A percentile compares a stretch with the other conserved stretches of the same genome.
These are phyloP conservation scores for Lactuca sativa DNA, from an alignment of 129 eudicot species.

Conservation along the genomic window DNA sequence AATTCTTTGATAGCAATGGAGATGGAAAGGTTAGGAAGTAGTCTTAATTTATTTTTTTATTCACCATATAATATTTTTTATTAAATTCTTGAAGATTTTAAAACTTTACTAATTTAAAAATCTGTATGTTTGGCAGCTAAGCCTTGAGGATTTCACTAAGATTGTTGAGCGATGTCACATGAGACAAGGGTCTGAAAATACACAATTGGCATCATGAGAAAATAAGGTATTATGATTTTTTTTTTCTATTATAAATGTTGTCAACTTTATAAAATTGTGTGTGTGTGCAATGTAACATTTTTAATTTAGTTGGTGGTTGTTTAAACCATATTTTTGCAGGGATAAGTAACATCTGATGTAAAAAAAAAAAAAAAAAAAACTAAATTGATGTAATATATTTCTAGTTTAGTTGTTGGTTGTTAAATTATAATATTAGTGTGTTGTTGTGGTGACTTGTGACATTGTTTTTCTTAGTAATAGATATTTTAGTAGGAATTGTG, in stretches of 20 bases:
- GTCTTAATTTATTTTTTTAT: neutral
- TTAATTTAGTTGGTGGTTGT: too few species aligned
- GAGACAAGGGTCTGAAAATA: conserved; percentile 46
- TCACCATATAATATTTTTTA: conserved; percentile 1
- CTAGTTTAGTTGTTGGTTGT: neutral
- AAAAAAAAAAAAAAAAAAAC: neutral
- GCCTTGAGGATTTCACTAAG: conserved; percentile 77
- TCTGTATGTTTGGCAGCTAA: conserved; percentile 51
- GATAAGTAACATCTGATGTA: neutral
- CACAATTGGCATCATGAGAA: conserved; percentile 23
- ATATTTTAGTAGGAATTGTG: neutral
- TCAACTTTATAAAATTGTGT: too few species aligned
- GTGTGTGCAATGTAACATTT: neutral
- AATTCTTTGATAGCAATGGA: conserved; percentile 67
- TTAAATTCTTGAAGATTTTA: neutral
- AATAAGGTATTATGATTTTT: neutral
- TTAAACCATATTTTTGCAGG: neutral
- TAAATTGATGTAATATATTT: neutral
- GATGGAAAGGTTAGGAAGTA: conserved; percentile 80
- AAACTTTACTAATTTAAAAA: conserved; percentile 8
- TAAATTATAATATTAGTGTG: neutral
- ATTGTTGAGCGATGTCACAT: conserved; percentile 74
- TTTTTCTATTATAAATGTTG: neutral
- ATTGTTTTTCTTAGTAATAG: neutral
- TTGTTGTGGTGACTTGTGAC: neutral